Conservation (phyloP, 2,329 filamentous ascomycete species). For the Fusarium fracticaudum region DNA sequence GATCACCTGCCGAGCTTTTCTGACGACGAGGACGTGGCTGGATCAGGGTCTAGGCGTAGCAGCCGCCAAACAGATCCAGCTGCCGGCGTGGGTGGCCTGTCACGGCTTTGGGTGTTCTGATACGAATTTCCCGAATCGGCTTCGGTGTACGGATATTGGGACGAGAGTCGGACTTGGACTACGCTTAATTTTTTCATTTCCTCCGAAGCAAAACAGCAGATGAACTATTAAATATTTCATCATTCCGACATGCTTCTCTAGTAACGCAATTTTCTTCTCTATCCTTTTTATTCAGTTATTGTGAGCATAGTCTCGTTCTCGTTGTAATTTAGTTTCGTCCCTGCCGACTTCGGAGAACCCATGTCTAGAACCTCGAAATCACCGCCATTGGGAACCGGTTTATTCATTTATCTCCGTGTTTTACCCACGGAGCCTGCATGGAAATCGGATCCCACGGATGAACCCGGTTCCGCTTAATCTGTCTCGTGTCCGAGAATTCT, state of each 20-base stretch:
- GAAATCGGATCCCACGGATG: neutral
- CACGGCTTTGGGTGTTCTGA: slow-evolving; percentile 3
- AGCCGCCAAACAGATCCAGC: neutral
- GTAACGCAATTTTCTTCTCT: rapidly evolving
- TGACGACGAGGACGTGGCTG: neutral
- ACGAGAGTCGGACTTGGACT: neutral
- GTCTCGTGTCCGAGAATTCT: neutral
- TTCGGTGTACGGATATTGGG: neutral
- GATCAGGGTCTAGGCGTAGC: neutral
- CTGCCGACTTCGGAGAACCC: neutral
- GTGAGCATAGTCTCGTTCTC: neutral
- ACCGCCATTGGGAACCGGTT: neutral
- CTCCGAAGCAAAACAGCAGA: neutral
- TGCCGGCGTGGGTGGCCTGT: neutral
- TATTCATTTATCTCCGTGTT: neutral
- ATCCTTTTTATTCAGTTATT: neutral
- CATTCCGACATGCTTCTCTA: rapidly evolving
- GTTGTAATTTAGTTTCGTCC: neutral
- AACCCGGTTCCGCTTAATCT: neutral
- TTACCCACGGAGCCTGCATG: neutral
- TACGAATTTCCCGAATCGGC: neutral
- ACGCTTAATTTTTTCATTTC: neutral
- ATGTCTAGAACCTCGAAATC: neutral
- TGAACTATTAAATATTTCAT: neutral
- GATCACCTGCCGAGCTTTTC: neutral